Percentiles rank a stretch among this genome's conserved stretches.
These are phyloP conservation scores for Penicillium sp. DNA, from an alignment of 2,329 filamentous ascomycete genomes.

Conservation along the genomic window DNA sequence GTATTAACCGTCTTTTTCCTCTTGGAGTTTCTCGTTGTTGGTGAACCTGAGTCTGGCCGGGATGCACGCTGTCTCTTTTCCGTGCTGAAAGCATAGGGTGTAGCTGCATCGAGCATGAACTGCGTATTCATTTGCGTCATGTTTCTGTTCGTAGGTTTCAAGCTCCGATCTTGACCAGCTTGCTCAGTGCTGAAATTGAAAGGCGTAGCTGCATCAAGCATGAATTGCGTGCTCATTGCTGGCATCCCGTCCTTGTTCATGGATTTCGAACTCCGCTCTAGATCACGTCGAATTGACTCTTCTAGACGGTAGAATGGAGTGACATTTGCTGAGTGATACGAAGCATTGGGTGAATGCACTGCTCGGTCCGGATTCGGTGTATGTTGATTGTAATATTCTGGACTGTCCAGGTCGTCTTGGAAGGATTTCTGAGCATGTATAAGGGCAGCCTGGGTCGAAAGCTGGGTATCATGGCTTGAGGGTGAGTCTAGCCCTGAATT, in stretches of 20 bases:
- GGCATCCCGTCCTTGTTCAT: conserved; percentile 14
- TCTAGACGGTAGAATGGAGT: conserved; percentile 27
- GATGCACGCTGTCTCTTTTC: conserved; percentile 16
- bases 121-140: conserved; percentile 32
- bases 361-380: conserved; percentile 11
- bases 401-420: conserved; percentile 32
- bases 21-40: neutral
- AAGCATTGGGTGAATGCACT: conserved; percentile 10
- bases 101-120: conserved; percentile 34
- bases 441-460: conserved; percentile 37
- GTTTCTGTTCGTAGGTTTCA: conserved; percentile 9
- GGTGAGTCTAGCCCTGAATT: conserved; percentile 16
- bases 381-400: conserved; percentile 11
- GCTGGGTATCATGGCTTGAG: conserved; percentile 25
- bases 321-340: conserved; percentile 18
- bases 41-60: conserved; percentile 2
- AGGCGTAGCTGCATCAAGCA: conserved; percentile 35
- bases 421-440: conserved; percentile 34
- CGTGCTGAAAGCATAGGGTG: conserved; percentile 34
- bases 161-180: neutral
- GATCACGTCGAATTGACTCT: conserved; percentile 5
- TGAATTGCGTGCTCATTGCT: conserved; percentile 34
- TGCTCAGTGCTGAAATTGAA: conserved; percentile 30
- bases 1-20: neutral
- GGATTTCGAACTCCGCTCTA: conserved; percentile 2